These are phyloP conservation scores for Ramularia collo-cygni DNA, from an alignment of 2,329 filamentous ascomycete genomes.

Conservation along the genomic window DNA sequence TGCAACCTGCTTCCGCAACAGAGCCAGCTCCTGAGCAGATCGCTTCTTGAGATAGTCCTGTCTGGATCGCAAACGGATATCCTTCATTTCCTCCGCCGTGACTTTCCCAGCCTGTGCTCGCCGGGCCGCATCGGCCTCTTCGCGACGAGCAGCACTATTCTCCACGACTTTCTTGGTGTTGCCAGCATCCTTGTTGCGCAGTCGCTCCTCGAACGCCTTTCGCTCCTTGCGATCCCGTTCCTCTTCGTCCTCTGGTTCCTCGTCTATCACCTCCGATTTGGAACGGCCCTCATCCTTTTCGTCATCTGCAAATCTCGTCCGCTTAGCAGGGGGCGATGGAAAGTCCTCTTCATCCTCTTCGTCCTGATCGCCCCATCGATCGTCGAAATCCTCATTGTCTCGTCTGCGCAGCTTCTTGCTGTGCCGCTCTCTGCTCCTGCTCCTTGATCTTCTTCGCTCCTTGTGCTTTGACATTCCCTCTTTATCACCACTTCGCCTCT, in stretches of 20 bases:
- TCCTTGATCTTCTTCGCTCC: slow-evolving; percentile 26
- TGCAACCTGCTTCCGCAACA: slow-evolving; percentile 83
- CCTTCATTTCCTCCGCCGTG: slow-evolving; percentile 65
- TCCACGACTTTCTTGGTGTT: slow-evolving; percentile 63
- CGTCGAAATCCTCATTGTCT: slow-evolving; percentile 57
- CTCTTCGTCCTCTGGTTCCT: slow-evolving; percentile 29
- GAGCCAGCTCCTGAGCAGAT: slow-evolving; percentile 73
- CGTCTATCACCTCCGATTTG: slow-evolving; percentile 15
- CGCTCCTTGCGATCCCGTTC: slow-evolving; percentile 65
- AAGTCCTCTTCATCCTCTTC: slow-evolving; percentile 51
- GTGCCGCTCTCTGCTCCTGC: slow-evolving; percentile 31
- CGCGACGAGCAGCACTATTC: slow-evolving; percentile 43
- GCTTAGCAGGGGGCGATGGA: slow-evolving; percentile 62
- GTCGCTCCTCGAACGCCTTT: slow-evolving; percentile 70
- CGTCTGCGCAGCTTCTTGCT: slow-evolving; percentile 47
- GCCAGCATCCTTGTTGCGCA: slow-evolving; percentile 64
- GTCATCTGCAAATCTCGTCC: slow-evolving; percentile 57
- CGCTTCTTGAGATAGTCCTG: slow-evolving; percentile 93
- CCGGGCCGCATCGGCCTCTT: slow-evolving; percentile 48
- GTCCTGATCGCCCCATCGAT: slow-evolving; percentile 77
- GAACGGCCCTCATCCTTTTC: slow-evolving; percentile 31
- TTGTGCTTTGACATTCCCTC: slow-evolving; percentile 33
- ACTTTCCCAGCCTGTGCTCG: slow-evolving; percentile 57
- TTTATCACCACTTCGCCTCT: slow-evolving; percentile 15
- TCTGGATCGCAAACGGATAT: slow-evolving; percentile 73